phyloP scores from a whole-genome alignment of 2,329 filamentous ascomycete genomes.

The Aspergillus intermedius region DNA sequence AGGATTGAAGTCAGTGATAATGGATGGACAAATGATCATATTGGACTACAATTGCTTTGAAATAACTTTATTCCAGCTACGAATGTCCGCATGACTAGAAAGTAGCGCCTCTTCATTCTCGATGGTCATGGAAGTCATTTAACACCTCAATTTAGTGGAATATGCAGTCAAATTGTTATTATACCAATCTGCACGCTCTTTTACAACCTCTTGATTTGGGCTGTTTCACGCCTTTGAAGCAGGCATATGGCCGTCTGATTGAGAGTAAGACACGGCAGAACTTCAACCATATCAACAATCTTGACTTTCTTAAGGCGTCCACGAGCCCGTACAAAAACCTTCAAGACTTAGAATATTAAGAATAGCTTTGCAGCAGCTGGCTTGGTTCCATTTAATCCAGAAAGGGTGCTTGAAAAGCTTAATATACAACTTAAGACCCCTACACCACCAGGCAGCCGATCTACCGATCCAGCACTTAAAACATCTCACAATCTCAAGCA shows the following conservation, averaged over 20 bases:
- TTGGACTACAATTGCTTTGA: neutral
- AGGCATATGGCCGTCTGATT: no score
- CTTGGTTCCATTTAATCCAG: constrained; percentile 2
- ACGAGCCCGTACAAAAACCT: neutral
- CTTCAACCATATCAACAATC: no score
- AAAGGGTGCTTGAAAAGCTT: constrained; percentile 2
- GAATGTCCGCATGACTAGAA: neutral
- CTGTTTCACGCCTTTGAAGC: no score
- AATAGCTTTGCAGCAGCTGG: constrained; percentile 4
- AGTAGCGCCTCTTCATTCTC: neutral
- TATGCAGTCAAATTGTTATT: constrained; percentile 1
- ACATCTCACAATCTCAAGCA: constrained; percentile 1
- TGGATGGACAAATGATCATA: neutral
- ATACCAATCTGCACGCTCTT: neutral
- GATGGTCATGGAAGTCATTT: neutral
- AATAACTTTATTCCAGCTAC: neutral
- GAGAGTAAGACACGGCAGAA: no score
- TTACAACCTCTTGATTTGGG: no score
- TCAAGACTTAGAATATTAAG: constrained; percentile 4
- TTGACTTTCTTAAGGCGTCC: no score
- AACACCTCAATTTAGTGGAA: neutral
- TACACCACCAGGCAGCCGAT: neutral
- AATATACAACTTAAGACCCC: constrained; percentile 3
- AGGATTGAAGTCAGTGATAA: neutral
- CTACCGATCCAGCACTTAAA: constrained; percentile 1